Evolutionary conservation across 305 asterid species (phyloP).

Genomic region (Euphrasia arctica): DNA sequence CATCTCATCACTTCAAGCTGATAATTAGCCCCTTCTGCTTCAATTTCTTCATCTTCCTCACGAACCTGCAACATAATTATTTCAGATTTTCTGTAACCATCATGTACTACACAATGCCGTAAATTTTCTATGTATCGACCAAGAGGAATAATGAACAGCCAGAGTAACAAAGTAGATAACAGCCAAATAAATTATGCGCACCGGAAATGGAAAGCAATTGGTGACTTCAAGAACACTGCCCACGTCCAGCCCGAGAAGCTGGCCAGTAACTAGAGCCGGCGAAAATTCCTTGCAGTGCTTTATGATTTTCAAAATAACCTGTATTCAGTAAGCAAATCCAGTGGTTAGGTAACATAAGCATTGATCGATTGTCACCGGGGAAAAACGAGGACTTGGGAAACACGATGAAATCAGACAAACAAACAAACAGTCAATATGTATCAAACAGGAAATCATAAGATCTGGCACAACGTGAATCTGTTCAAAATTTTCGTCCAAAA

Average conservation of each 20-base stretch:
- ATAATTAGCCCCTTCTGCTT: constrained; percentile 95
- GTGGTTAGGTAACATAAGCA: neutral
- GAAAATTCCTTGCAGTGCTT: constrained; percentile 97
- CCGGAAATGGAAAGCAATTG: constrained; percentile 95
- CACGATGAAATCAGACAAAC: neutral
- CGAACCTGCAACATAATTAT: constrained; percentile 45
- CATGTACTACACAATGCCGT: neutral
- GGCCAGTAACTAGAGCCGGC: constrained; percentile 89
- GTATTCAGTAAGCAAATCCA: constrained; percentile 13
- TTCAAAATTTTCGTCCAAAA: neutral
- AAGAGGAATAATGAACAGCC: too few relatives aligned
- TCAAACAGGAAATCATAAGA: constrained; percentile 3
- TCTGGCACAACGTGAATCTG: constrained; percentile 9
- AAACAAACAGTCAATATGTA: neutral
- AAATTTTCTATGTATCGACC: neutral
- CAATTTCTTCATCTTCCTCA: constrained; percentile 95
- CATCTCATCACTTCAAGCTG: constrained; percentile 99
- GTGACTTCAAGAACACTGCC: constrained; percentile 99
- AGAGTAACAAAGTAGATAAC: too few relatives aligned
- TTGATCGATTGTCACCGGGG: neutral
- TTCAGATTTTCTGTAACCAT: neutral
- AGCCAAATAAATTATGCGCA: too few relatives aligned
- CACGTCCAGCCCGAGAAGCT: constrained; percentile 94
- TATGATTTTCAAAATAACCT: constrained; percentile 90
- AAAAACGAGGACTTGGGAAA: neutral